Conservation (phyloP, 2,329 filamentous ascomycete genomes). For the Xylaria sp. region DNA sequence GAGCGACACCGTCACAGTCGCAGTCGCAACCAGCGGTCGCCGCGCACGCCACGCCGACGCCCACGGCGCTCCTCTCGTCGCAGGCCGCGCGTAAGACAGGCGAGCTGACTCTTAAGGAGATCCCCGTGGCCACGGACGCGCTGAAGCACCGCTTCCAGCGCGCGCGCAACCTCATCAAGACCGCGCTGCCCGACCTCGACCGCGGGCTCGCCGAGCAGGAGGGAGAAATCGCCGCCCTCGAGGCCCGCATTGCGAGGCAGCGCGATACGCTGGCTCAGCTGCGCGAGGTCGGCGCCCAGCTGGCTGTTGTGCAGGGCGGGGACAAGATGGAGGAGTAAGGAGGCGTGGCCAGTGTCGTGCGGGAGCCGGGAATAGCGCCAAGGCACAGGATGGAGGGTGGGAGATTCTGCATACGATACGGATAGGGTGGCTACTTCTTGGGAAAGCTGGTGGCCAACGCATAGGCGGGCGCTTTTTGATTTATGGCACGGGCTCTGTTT, state of each 20-base stretch:
- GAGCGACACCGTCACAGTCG: conserved; percentile 24
- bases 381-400: background rate
- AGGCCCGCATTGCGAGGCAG: conserved; percentile 68
- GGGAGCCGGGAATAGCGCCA: background rate
- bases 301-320: conserved; percentile 43
- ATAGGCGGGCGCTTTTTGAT: background rate
- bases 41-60: conserved; percentile 38
- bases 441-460: background rate
- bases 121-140: conserved; percentile 76
- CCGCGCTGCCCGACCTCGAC: conserved; percentile 69
- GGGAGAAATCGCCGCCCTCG: conserved; percentile 70
- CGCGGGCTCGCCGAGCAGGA: conserved; percentile 71
- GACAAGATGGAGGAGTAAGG: conserved; percentile 50
- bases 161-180: conserved; percentile 69
- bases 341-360: background rate
- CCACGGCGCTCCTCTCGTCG: conserved; percentile 27
- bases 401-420: background rate
- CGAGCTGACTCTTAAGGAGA: conserved; percentile 68
- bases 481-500: background rate
- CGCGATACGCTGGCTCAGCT: conserved; percentile 61
- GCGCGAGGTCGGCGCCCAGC: conserved; percentile 54
- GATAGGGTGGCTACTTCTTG: background rate
- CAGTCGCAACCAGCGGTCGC: conserved; percentile 7
- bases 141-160: conserved; percentile 85
- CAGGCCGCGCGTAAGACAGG: conserved; percentile 11